These are phyloP conservation scores for Saprolegnia parasitica DNA, from an alignment of 352 stramenopile genomes.

Conservation along the genomic window DNA sequence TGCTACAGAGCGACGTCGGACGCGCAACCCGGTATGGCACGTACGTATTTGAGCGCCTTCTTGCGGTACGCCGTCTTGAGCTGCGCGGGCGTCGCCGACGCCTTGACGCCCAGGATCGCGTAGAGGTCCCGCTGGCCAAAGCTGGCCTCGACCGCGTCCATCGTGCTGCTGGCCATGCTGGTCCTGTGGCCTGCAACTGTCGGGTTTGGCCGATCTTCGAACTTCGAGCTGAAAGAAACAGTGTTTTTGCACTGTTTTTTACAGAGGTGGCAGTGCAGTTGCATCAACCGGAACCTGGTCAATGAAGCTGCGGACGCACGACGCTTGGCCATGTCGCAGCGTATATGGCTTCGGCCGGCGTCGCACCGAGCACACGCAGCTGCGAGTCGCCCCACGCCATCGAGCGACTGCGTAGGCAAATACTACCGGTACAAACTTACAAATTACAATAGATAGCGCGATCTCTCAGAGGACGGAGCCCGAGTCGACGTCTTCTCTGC, in stretches of 20 bases:
- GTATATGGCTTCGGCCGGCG: too few species aligned
- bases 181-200: not conserved
- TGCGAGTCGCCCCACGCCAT: not conserved
- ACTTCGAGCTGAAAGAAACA: not conserved
- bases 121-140: slow-evolving; percentile 76
- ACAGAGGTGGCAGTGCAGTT: not conserved
- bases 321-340: too few species aligned
- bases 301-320: too few species aligned
- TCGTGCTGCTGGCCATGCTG: slow-evolving; percentile 34
- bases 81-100: slow-evolving; percentile 56
- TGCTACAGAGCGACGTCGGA: slow-evolving; percentile 45
- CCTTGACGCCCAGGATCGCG: slow-evolving; percentile 58
- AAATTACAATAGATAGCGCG: not conserved
- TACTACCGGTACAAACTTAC: not conserved
- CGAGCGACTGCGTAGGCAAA: not conserved
- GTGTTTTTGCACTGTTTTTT: not conserved
- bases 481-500: slow-evolving; percentile 17
- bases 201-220: not conserved
- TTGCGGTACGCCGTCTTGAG: slow-evolving; percentile 68
- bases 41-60: slow-evolving; percentile 63
- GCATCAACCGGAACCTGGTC: not conserved
- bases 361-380: not conserved
- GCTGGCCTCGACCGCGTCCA: slow-evolving; percentile 45
- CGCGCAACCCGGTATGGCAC: slow-evolving; percentile 11
- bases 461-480: slow-evolving; percentile 2